Percentiles rank a stretch among this genome's conserved stretches.
Conservation (phyloP, 2,329 filamentous ascomycete species). For the Elsinoe batatas region DNA sequence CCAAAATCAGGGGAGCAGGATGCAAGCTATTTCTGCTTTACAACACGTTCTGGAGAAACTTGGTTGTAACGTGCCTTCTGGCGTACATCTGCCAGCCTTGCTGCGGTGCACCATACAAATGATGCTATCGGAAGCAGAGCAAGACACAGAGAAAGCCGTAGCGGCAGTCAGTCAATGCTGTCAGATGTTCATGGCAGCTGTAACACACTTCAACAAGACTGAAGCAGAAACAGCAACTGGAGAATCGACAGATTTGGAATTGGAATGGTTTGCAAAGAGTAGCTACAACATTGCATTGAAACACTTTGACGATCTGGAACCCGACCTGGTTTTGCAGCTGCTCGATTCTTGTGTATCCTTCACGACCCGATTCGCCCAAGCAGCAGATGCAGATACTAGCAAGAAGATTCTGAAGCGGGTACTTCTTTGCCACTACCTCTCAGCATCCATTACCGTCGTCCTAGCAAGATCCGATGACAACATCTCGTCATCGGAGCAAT, state of each 20-base stretch:
- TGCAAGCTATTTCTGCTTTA: slow-evolving; percentile 50
- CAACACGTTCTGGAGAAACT: slow-evolving; percentile 50
- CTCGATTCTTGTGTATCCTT: slow-evolving; percentile 31
- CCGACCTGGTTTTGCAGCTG: slow-evolving; percentile 47
- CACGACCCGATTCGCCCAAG: slow-evolving; percentile 24
- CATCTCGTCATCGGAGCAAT: slow-evolving; percentile 36
- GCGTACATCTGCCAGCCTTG: slow-evolving; percentile 52
- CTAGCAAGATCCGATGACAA: slow-evolving; percentile 40
- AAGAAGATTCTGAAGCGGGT: slow-evolving; percentile 48
- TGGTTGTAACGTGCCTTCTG: slow-evolving; percentile 37
- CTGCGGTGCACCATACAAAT: slow-evolving; percentile 47
- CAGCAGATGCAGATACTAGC: slow-evolving; percentile 17
- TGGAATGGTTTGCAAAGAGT: slow-evolving; percentile 78
- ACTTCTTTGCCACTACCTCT: slow-evolving; percentile 63
- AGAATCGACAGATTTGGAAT: slow-evolving; percentile 46
- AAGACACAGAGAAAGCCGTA: slow-evolving; percentile 22
- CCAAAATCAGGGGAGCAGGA: slow-evolving; percentile 52
- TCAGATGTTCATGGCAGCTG: slow-evolving; percentile 42
- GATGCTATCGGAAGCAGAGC: slow-evolving; percentile 35
- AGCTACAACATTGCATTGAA: slow-evolving; percentile 68
- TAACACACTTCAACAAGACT: slow-evolving; percentile 35
- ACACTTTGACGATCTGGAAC: slow-evolving; percentile 48
- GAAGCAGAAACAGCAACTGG: slow-evolving; percentile 24
- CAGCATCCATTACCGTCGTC: slow-evolving; percentile 35
- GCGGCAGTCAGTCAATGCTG: slow-evolving; percentile 42